Evolutionary conservation across 805 yeast species (phyloP), one percentile per base, ranked within the genome.

Genomic region (Candida schatavii): DNA sequence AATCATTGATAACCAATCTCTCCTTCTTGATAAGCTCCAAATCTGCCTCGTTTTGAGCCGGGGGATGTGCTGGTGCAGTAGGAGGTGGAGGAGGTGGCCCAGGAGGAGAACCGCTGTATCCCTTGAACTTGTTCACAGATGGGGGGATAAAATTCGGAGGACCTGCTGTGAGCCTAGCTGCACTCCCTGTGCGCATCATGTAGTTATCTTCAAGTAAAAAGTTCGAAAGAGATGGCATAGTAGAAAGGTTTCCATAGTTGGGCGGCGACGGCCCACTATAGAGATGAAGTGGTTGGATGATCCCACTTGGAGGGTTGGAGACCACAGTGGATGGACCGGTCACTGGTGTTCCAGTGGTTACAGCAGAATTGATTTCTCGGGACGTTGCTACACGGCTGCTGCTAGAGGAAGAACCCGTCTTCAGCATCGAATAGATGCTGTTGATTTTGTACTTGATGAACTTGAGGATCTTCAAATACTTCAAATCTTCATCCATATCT

Each of bases 401-500:
- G 10, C 27, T 23, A 23, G 27, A 23, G 7, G 27, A 23, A 4
- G 35, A 14, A 17, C 19, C 19, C 9, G 18, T 17, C 26, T 36
- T 19, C 6, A 31, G 26, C 4, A 36, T 19, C 17, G 19, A 13
- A 20, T 31, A 36, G 10, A 38, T 38, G 22, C 14, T 29, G n/a
- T 21, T 38, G 14, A 38, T 38, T 45, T 68, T 70, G 50, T 70
- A 69, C 53, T 67, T 62, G 43, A 70, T 55, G 50, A 63, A 68
- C 48, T 70, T 70, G 47, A 70, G 55, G 5, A 67, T 64, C 39
- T 68, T 68, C 44, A 70, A 54, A 42, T 66, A 70, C 45, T 70
- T 70, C 54, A 69, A 61, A 47, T 70, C 75, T 48, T 70, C 75
- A 46, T 69, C 74, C 72, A 70, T 59, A 18, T 67, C 68, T 46